A percentile compares a stretch with the other conserved stretches of the same genome.
Conservation (phyloP, 352 stramenopile genomes). For the Globisporangium viniferum region DNA sequence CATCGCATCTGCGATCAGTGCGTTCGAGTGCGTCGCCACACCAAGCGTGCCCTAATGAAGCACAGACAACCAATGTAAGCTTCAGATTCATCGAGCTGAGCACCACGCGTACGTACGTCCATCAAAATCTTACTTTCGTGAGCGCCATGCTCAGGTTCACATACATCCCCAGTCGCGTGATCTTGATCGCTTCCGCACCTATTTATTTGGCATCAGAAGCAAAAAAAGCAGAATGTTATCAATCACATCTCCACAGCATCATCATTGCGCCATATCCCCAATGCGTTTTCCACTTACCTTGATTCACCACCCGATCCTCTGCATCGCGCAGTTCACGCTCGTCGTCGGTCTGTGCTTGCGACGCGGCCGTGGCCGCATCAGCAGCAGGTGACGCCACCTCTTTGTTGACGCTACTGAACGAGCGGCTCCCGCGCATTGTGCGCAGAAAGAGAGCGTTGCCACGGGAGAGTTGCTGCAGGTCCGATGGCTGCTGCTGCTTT, state of each 20-base stretch:
- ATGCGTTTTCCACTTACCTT: neutral
- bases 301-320: conserved; percentile 3
- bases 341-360: neutral
- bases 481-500: neutral
- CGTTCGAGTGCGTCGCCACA: conserved; percentile 81
- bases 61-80: neutral
- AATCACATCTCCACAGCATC: no score
- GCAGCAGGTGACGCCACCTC: neutral
- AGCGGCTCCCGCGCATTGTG: neutral
- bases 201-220: no score
- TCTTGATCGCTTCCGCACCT: conserved; percentile 72
- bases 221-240: neutral
- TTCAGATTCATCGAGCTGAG: neutral
- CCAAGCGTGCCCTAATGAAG: conserved; percentile 60
- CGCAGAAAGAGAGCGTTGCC: neutral
- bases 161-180: conserved; percentile 92
- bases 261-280: neutral
- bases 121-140: conserved; percentile 65
- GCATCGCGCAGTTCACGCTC: neutral
- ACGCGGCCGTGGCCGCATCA: neutral
- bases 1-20: conserved; percentile 93
- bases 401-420: conserved; percentile 10
- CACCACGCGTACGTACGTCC: neutral
- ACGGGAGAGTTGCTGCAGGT: neutral
- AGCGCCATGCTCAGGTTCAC: conserved; percentile 91